Conservation (phyloP, 1,284 basidiomycete genomes). For the Ustilago cynodontis region DNA sequence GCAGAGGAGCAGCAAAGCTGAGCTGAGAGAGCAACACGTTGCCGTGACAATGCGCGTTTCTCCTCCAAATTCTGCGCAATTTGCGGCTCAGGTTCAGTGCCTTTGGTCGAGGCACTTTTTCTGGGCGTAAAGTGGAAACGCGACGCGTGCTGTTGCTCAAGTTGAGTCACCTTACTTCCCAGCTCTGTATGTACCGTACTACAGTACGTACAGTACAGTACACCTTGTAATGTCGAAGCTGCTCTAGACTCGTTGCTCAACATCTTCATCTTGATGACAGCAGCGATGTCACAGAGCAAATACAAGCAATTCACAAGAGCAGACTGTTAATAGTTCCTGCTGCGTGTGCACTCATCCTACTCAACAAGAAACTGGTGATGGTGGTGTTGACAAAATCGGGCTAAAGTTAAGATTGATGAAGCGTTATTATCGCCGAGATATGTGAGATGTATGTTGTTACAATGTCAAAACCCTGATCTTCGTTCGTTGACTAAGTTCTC, state of each 20-base stretch:
- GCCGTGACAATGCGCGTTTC: background rate
- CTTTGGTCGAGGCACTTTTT: too few relatives aligned
- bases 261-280: too few relatives aligned
- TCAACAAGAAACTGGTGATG: background rate
- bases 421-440: background rate
- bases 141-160: constrained; percentile 17
- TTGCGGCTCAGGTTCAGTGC: constrained; percentile 8
- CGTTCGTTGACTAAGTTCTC: too few relatives aligned
- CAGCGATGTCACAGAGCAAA: too few relatives aligned
- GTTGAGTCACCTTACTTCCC: background rate
- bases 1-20: too few relatives aligned
- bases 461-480: background rate
- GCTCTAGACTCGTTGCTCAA: too few relatives aligned
- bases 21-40: constrained; percentile 21
- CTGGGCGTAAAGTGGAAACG: constrained; percentile 29
- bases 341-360: background rate
- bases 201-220: too few relatives aligned
- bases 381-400: background rate
- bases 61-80: background rate
- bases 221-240: too few relatives aligned
- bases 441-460: too few relatives aligned
- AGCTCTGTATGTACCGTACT: too few relatives aligned
- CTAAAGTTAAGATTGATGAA: background rate
- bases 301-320: background rate
- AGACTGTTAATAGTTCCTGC: too few relatives aligned